Percentiles rank a stretch among this genome's conserved stretches.
Conservation (phyloP, 345 rosid species). For the Eutrema japonicum region DNA sequence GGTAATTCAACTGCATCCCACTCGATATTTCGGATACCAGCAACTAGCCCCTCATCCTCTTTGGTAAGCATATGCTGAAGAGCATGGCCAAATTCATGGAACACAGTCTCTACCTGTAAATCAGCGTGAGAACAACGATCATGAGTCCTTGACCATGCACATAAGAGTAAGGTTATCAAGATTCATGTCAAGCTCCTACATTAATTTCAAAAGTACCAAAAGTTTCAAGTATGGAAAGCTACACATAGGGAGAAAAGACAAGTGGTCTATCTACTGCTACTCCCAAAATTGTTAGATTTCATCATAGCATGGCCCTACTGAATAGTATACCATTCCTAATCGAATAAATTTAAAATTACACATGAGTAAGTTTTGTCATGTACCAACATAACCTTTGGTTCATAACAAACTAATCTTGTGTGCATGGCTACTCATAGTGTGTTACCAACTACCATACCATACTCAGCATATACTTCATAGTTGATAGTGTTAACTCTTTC, state of each 20-base stretch:
- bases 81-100: conserved; percentile 99
- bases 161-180: conserved; percentile 7
- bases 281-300: neutral
- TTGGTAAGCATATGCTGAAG: conserved; percentile 98
- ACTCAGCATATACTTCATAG: neutral
- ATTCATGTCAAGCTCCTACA: conserved; percentile 23
- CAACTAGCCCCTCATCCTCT: conserved; percentile 89
- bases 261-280: conserved; percentile 23
- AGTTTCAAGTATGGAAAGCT: conserved; percentile 24
- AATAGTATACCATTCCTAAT: conserved; percentile 2
- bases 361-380: neutral
- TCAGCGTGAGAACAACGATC: conserved; percentile 14
- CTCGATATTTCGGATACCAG: conserved; percentile 88
- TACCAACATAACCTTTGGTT: neutral
- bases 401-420: conserved; percentile 9
- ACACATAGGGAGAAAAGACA: neutral
- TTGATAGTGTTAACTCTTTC: neutral
- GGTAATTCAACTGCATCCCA: conserved; percentile 99
- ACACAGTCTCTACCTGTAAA: conserved; percentile 89
- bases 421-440: neutral
- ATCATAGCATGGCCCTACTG: conserved; percentile 5
- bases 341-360: neutral
- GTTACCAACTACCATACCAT: conserved; percentile 20
- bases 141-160: conserved; percentile 20
- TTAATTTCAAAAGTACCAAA: neutral